Base-by-base conservation (phyloP, 2,329 filamentous ascomycete species). In the Blastomyces percursus region DNA sequence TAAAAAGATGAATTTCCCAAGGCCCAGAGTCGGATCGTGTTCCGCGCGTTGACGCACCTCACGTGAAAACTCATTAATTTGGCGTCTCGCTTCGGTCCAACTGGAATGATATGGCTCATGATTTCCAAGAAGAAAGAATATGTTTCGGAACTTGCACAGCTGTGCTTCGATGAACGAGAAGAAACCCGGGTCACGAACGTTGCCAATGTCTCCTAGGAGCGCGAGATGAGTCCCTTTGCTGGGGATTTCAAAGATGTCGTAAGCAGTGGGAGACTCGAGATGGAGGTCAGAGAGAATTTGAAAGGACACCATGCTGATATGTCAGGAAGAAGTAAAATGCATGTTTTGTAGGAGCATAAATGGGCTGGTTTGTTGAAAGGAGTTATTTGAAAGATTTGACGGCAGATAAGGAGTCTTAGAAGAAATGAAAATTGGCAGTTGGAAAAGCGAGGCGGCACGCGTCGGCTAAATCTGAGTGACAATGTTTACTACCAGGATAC, bases 211-310 rank as follows among this genome's bases (percentile, higher is more conserved):
- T 27, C 84, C 83, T 0, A 85, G 75, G 0, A 86, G 75, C 0
- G 81, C 82, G 1, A 86, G 75, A 63, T 80, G 77, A 0, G 80
- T 79, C 1, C 82, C 79, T 59, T 71, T 74, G 1, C 79, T 77
- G 0, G 67, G 59, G 27, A 84, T 79, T 2, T 79, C 68, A 66
- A 81, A 85, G 30, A 73, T 27, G 65, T 82, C 78, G 69, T 85
- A 86, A n/a, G 73, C 72, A 52, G 75, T 73, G 0, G 78, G 76
- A 9, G 69, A 67, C 67, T 86, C 82, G 8, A 86, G 75, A 64
- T 86, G 83, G 3, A 86, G 74, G 69, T 86, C 83, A 0, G 82
- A 84, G n/a, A 85, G 62, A 56, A 85, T 78, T 66, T 84, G 75
- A 60, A 77, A 58, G 16, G 42, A 46, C 6, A 21, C 16, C 63